A percentile compares a stretch with the other conserved stretches of the same genome.
Conservation (phyloP, 1,284 basidiomycete genomes). For the Sporisorium exsertum region DNA sequence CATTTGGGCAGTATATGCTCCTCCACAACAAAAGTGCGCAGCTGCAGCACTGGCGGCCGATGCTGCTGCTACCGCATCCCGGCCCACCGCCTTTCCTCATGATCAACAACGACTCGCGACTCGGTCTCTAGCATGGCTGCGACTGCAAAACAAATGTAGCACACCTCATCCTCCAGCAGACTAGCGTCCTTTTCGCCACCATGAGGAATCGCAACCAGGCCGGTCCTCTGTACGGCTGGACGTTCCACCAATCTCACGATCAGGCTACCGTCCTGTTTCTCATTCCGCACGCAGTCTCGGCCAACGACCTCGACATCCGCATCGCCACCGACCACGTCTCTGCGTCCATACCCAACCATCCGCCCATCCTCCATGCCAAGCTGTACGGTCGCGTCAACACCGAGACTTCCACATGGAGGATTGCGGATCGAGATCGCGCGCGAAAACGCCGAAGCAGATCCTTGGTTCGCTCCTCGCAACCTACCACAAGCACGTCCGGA, state of each 20-base stretch:
- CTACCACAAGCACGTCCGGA: conserved; percentile 18
- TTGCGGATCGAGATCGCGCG: conserved; percentile 44
- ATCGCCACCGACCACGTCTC: conserved; percentile 50
- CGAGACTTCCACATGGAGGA: conserved; percentile 56
- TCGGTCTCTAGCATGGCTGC: neutral
- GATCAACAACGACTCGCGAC: neutral
- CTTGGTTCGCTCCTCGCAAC: conserved; percentile 20
- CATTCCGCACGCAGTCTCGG: conserved; percentile 40
- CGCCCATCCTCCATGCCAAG: conserved; percentile 55
- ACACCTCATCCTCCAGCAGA: neutral
- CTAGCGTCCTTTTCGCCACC: neutral
- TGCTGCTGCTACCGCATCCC: neutral
- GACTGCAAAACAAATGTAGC: conserved; percentile 4
- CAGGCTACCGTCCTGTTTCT: conserved; percentile 63
- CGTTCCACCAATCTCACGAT: conserved; percentile 58
- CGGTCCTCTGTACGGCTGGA: conserved; percentile 52
- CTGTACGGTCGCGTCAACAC: conserved; percentile 56
- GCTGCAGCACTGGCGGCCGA: neutral
- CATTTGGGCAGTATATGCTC: neutral
- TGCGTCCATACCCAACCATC: conserved; percentile 43
- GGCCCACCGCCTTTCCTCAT: neutral
- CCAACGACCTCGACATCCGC: conserved; percentile 46
- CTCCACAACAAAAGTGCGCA: conserved; percentile 1
- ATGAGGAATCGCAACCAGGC: conserved; percentile 21
- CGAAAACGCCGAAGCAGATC: conserved; percentile 40